Evolutionary conservation across 495 filamentous ascomycete genomes (phyloP).

Genomic region (Haplographium delicatum): DNA sequence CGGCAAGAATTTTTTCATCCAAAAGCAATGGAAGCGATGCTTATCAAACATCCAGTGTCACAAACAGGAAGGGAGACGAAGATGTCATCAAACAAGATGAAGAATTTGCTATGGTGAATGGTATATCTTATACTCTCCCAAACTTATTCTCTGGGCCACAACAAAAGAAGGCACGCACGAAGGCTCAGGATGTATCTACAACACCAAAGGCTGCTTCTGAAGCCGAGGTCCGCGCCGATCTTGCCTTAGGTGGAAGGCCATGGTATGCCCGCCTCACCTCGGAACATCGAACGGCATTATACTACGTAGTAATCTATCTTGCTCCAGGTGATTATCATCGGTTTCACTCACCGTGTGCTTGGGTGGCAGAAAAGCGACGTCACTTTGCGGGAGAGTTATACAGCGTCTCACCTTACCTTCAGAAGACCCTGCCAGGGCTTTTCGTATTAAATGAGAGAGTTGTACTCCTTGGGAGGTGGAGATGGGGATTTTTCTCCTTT

Average conservation of each 20-base stretch:
- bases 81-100: constrained; percentile 70
- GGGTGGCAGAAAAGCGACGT: constrained; percentile 86
- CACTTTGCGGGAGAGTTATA: constrained; percentile 97
- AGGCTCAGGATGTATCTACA: constrained; percentile 56
- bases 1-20: constrained; percentile 12
- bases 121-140: constrained; percentile 93
- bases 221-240: constrained; percentile 74
- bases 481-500: constrained; percentile 95
- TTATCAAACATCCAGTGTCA: constrained; percentile 3
- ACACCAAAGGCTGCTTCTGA: constrained; percentile 62
- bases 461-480: constrained; percentile 88
- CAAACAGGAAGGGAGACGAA: constrained; percentile 37
- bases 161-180: constrained; percentile 18
- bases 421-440: constrained; percentile 82
- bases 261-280: constrained; percentile 67
- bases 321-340: constrained; percentile 98
- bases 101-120: constrained; percentile 93
- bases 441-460: constrained; percentile 98
- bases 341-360: constrained; percentile 90
- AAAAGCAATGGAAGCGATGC: constrained; percentile 7
- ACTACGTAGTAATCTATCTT: constrained; percentile 96
- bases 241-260: constrained; percentile 66
- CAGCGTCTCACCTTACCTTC: constrained; percentile 89
- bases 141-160: constrained; percentile 73
- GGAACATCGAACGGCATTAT: constrained; percentile 63